Evolutionary conservation across 1,284 basidiomycete genomes (phyloP), one percentile per base, ranked within the genome.

Genomic region (Malassezia restricta): DNA sequence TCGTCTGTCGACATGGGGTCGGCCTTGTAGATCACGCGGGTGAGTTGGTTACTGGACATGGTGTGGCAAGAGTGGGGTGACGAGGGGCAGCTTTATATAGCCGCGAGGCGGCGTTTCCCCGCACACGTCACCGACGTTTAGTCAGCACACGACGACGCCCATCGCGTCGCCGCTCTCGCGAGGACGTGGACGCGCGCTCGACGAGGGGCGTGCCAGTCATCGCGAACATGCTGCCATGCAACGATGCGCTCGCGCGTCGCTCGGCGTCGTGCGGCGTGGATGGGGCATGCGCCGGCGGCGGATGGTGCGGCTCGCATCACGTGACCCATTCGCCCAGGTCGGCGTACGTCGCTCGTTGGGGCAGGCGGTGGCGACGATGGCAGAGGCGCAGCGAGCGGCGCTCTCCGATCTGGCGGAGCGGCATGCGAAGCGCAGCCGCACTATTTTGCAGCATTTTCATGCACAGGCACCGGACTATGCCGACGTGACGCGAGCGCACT

Each of bases 1-100:
- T 75, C 68, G 58, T 76, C 73, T 30, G 70, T 71, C 35, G 65
- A 66, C 55, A 63, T 57, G 41, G 70, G 65, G 69, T 75, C 74
- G 51, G 48, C 42, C 55, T 69, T 64, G 65, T 58, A 71, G 14
- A 68, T 60, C 47, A 71, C 66, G 54, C 66, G 65, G 58, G 61
- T 57, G 54, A 66, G 30, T 20, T 32, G 11, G 35, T 30, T 7
- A 1, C 54, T 44, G 51, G 53, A 58, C 58, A 64, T 62, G 29
- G 12, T 56, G 31, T 29, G 6, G 17, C 30, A 37, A 20, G n/a
- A 24, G 39, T 40, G 17, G 39, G 39, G 11, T 9, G 39, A 40
- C 20, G 3, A n/a, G 17, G n/a, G 39, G n/a, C 33, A 35, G 12
- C 33, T 35, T 35, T 35, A 12, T 35, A 35, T 35, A 15, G 12